A percentile compares a stretch with the other conserved stretches of the same genome.
Evolutionary conservation across 257 asterid genomes (phyloP).

Genomic region (Solanum sparsipilum): DNA sequence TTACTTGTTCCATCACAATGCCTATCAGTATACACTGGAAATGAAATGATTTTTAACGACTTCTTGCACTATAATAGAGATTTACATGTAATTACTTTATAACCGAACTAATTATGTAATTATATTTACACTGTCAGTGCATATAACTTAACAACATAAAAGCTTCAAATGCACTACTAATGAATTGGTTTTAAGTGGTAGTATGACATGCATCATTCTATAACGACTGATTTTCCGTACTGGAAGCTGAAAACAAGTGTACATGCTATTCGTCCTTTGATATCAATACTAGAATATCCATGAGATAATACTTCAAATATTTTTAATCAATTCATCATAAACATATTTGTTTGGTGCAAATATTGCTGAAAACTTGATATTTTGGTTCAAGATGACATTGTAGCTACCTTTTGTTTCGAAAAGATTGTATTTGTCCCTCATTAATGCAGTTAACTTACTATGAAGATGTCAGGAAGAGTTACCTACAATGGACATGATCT

Average conservation of each 20-base stretch:
- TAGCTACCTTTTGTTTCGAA: neutral
- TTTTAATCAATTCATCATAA: neutral
- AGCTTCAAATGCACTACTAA: neutral
- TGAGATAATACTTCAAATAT: neutral
- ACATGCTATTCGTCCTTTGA: neutral
- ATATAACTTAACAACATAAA: neutral
- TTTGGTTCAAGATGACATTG: neutral
- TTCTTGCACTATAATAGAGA: neutral
- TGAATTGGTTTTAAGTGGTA: neutral
- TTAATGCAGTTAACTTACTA: conserved; percentile 20
- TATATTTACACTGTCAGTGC: neutral
- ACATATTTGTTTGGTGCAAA: neutral
- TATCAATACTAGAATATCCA: neutral
- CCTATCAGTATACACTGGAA: neutral
- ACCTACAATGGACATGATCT: conserved; percentile 57
- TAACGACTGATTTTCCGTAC: neutral
- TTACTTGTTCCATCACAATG: neutral
- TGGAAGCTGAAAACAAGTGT: neutral
- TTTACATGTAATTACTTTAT: neutral
- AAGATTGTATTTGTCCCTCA: conserved; percentile 6
- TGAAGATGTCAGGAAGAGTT: conserved; percentile 65
- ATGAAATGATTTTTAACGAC: neutral
- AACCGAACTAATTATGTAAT: neutral
- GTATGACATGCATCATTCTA: neutral
- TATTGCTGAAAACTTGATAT: neutral